Evolutionary conservation across 768 basidiomycete species (phyloP).

Genomic region (Boletus patriciae): DNA sequence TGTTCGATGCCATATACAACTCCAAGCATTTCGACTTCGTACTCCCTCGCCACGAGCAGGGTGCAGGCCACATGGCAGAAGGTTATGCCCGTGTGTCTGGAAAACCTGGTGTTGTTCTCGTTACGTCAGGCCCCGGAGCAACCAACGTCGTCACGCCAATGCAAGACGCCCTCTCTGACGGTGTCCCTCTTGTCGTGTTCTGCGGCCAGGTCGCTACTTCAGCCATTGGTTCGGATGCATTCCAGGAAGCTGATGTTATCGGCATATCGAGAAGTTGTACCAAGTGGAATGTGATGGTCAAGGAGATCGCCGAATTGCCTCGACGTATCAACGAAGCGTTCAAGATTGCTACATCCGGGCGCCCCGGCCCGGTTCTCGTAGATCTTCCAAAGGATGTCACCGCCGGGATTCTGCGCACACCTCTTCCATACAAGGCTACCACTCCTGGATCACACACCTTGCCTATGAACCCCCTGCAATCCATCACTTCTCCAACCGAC

Average conservation of each 20-base stretch:
- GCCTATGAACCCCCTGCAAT: constrained; percentile 69
- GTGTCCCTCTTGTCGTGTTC: constrained; percentile 93
- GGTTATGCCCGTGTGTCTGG: constrained; percentile 98
- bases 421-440: constrained; percentile 83
- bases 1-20: constrained; percentile 99
- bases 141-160: constrained; percentile 98
- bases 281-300: constrained; percentile 99
- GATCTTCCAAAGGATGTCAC: constrained; percentile 99
- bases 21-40: constrained; percentile 94
- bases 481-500: constrained; percentile 60
- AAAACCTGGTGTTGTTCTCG: constrained; percentile 95
- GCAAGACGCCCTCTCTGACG: constrained; percentile 96
- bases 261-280: constrained; percentile 97
- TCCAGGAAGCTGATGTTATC: constrained; percentile 97
- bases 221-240: constrained; percentile 98
- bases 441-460: constrained; percentile 80
- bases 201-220: constrained; percentile 98
- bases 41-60: constrained; percentile 95
- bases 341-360: constrained; percentile 96
- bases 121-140: constrained; percentile 96
- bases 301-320: constrained; percentile 92
- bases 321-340: constrained; percentile 98
- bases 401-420: constrained; percentile 81
- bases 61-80: constrained; percentile 98
- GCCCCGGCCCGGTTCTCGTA: constrained; percentile 96